Conservation (phyloP, 139 green algal genomes). For the Choricystis sp. region DNA sequence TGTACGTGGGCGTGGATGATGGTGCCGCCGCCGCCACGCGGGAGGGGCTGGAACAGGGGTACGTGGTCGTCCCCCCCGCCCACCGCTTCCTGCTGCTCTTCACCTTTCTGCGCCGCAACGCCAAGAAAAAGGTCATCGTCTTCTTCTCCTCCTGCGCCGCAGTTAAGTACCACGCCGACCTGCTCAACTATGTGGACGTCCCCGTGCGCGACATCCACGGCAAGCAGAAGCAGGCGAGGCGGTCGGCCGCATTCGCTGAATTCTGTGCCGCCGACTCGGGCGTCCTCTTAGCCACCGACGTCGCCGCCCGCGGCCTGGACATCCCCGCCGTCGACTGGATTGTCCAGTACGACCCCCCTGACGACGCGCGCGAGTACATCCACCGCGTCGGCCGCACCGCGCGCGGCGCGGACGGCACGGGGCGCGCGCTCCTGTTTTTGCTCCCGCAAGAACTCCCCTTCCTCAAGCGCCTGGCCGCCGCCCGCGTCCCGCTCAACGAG, state of each 20-base stretch:
- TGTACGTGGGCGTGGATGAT: conserved; percentile 97
- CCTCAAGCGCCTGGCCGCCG: conserved; percentile 66
- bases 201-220: conserved; percentile 90
- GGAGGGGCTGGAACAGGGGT: conserved; percentile 91
- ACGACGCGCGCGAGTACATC: conserved; percentile 92
- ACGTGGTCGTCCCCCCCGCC: conserved; percentile 75
- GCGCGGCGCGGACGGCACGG: conserved; percentile 58
- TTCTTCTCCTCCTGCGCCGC: conserved; percentile 89
- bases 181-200: conserved; percentile 99
- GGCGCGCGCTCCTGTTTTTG: conserved; percentile 87
- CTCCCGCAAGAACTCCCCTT: conserved; percentile 90
- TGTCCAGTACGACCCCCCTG: conserved; percentile 94
- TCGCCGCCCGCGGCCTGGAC: conserved; percentile 91
- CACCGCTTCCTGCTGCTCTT: conserved; percentile 95
- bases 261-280: conserved; percentile 83
- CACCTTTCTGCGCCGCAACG: conserved; percentile 97
- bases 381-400: conserved; percentile 75
- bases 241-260: conserved; percentile 92
- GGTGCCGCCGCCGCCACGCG: conserved; percentile 38
- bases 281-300: conserved; percentile 91
- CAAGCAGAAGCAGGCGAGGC: conserved; percentile 97
- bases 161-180: conserved; percentile 93
- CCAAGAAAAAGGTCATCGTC: conserved; percentile 98
- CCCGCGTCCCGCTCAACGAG: conserved; percentile 80
- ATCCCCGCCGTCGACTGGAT: conserved; percentile 97